phyloP scores from a whole-genome alignment of 805 yeast species.

The Komagataella mondaviorum region DNA sequence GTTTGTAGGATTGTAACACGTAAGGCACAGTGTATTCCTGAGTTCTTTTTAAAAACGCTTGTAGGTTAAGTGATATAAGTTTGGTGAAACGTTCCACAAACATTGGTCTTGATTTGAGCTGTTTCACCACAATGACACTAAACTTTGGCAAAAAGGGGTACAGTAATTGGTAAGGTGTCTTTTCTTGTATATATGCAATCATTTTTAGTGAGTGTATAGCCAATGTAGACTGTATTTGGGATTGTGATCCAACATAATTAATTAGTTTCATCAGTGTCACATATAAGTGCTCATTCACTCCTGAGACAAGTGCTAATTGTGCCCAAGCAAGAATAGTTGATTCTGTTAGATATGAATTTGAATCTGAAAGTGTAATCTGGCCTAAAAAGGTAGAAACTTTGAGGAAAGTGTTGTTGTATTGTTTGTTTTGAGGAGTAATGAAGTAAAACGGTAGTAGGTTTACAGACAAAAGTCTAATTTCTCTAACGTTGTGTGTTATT shows the following conservation, averaged over 20 bases:
- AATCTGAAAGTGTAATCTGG: conserved; percentile 22
- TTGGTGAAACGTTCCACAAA: conserved; percentile 49
- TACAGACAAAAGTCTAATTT: conserved; percentile 37
- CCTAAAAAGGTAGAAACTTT: conserved; percentile 28
- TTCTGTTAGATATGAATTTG: conserved; percentile 33
- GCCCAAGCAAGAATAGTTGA: conserved; percentile 50
- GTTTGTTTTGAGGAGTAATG: conserved; percentile 23
- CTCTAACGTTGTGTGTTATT: conserved; percentile 32
- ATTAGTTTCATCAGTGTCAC: conserved; percentile 51
- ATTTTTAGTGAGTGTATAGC: conserved; percentile 51
- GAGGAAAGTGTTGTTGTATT: conserved; percentile 29
- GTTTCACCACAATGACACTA: conserved; percentile 47
- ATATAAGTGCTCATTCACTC: conserved; percentile 52
- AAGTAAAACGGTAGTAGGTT: conserved; percentile 41
- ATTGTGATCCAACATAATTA: conserved; percentile 49
- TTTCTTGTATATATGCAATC: conserved; percentile 39
- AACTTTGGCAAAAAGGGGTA: conserved; percentile 71
- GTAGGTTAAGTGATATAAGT: conserved; percentile 47
- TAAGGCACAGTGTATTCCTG: conserved; percentile 66
- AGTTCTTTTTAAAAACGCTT: conserved; percentile 55
- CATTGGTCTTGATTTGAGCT: conserved; percentile 31
- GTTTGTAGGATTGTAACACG: conserved; percentile 51
- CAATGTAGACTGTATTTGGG: conserved; percentile 52
- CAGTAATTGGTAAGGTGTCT: conserved; percentile 68
- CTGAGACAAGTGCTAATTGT: conserved; percentile 44